Percentiles rank a stretch among this genome's conserved stretches.
Conservation (phyloP, 2,329 filamentous ascomycete species). For the Lecanoromycetidae sp. region DNA sequence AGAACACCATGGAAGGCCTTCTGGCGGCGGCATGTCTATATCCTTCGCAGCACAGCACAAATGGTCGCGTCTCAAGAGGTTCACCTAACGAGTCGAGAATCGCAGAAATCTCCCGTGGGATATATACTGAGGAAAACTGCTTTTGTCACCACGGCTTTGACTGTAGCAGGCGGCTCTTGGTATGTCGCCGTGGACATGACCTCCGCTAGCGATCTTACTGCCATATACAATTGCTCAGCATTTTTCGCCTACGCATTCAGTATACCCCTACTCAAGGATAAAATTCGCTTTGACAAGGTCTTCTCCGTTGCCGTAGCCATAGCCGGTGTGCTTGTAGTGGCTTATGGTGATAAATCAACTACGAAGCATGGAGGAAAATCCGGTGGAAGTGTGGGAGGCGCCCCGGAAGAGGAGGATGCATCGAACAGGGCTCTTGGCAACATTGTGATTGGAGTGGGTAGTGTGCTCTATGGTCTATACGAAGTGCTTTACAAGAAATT, state of each 20-base stretch:
- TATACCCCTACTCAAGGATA: constrained; percentile 77
- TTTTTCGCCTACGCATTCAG: constrained; percentile 98
- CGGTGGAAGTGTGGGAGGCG: constrained; percentile 39
- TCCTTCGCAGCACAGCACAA: constrained; percentile 55
- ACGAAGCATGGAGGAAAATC: constrained; percentile 44
- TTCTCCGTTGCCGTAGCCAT: constrained; percentile 80
- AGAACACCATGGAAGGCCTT: constrained; percentile 71
- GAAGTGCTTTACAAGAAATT: constrained; percentile 92
- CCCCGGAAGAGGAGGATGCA: constrained; percentile 35
- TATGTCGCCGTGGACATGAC: constrained; percentile 91
- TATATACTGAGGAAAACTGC: constrained; percentile 74
- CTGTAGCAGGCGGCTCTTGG: constrained; percentile 85
- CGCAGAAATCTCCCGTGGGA: constrained; percentile 40
- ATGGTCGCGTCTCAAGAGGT: constrained; percentile 78
- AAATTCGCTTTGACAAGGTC: constrained; percentile 70
- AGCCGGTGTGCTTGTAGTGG: constrained; percentile 80
- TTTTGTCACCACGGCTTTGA: constrained; percentile 73
- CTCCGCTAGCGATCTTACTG: constrained; percentile 83
- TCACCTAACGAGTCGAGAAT: constrained; percentile 40
- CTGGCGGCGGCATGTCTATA: constrained; percentile 60
- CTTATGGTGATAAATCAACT: constrained; percentile 64
- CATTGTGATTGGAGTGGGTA: constrained; percentile 79
- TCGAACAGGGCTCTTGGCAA: constrained; percentile 70
- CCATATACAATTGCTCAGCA: constrained; percentile 97
- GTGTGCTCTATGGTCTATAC: constrained; percentile 89